Evolutionary conservation across 495 filamentous ascomycete species (phyloP), one percentile per base, ranked within the genome.

Genomic region (Thozetella sp.): DNA sequence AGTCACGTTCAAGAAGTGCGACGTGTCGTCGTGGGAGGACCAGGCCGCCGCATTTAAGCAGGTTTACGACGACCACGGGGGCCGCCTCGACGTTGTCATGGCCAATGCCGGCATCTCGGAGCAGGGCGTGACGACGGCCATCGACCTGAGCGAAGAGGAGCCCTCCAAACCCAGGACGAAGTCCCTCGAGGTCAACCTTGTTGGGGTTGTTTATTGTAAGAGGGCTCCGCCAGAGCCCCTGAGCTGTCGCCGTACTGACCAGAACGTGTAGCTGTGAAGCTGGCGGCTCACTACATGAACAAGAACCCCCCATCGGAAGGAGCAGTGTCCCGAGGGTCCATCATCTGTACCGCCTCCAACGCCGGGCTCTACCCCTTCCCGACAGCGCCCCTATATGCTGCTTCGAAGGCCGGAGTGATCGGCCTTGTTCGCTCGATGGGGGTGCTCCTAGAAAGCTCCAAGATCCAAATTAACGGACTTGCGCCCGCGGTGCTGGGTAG

Each of bases 331-430:
- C 74, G 76, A 22, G 83, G 83, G 0, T 71, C 69, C 11, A 80
- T 86, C 25, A 75, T 85, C 45, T 86, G 83, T 70, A 85, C 83
- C 2, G 77, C 82, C 0, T 84, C 81, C 2, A 85, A 84, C 66
- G 83, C 80, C 4, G 83, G 83, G 0, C 50, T 85, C 9, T 85
- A 86, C 53, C 74, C 82, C 0, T 83, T 86, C 57, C 79, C 83
- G 1, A 73, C 79, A n/a, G 79, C 81, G 3, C 84, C 84, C 2
- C 55, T 85, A 1, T 87, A 87, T 56, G 74, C 79, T 1, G 71
- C 76, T 13, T 75, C 79, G 22, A 87, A 87, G 60, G 68, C 75
- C 30, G 84, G 72, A 17, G 69, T 87, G 1, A 66, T 85, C 19
- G 78, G 77, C 2, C 70, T 85, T 1, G 83, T 85, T 2, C 71